Evolutionary conservation across 768 basidiomycete genomes (phyloP), one percentile per base, ranked within the genome.

Genomic region (Pholiota microspora): DNA sequence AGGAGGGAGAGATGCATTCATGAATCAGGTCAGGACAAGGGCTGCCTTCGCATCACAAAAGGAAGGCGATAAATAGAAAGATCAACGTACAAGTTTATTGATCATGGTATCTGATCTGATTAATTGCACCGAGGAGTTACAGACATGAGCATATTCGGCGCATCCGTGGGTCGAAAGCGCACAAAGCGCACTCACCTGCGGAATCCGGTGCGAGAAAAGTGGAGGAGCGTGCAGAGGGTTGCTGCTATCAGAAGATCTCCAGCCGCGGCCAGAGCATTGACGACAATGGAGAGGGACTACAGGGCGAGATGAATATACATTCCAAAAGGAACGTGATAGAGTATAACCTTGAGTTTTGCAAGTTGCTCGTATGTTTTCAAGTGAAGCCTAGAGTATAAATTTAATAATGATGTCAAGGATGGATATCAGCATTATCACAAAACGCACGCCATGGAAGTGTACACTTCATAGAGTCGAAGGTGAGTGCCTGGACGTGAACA

Each of bases 31-130:
- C 34, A 18, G 16, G 16, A 25, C 21, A 54, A 40, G 48, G 7
- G 51, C 32, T 35, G 36, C 49, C 32, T 29, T 29, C 29, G 25
- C 18, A 38, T 31, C 27, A 24, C 8, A 27, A 27, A 49, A 31
- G 49, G 36, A 48, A 44, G 31, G 42, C 29, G 42, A 8, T 7
- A 44, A 45, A 50, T 15, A 16, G 45, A 31, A 38, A 35, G 27
- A 15, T 8, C 10, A 9, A 64, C 70, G 55, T 48, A 75, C 75
- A 31, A 80, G 62, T 53, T 73, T 75, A 57, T 66, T 73, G 58
- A 80, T 76, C 66, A 79, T 69, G 0, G 71, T 74, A 53, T 80
- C 75, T 24, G 78, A 79, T 58, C 73, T 76, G 59, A 55, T 44
- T 18, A 31, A 54, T 57, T 51, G 49, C 53, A 40, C 51, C 21